Evolutionary conservation across 306 rosid species (phyloP).

Genomic region (Dalbergia cultrata): DNA sequence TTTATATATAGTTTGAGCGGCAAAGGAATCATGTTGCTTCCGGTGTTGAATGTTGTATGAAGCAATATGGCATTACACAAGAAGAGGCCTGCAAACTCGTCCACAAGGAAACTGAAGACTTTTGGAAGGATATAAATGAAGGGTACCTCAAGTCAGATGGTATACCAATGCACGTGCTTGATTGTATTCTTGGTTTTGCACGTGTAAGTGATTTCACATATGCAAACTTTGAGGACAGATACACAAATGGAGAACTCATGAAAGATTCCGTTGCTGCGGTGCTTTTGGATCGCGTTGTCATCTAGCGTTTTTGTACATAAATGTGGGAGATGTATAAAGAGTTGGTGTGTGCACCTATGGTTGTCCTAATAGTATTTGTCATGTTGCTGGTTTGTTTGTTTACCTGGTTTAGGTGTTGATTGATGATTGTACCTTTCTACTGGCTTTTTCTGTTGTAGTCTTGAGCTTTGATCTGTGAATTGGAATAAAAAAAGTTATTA

Average conservation of each 20-base stretch:
- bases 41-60: slow-evolving; percentile 55
- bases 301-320: background rate
- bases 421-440: no score
- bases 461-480: no score
- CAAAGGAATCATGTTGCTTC: slow-evolving; percentile 46
- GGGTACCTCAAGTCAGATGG: slow-evolving; percentile 29
- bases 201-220: slow-evolving; percentile 46
- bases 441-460: no score
- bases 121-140: slow-evolving; percentile 61
- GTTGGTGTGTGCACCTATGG: background rate
- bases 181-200: slow-evolving; percentile 49
- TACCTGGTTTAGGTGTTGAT: no score
- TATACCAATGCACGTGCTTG: slow-evolving; percentile 52
- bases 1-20: slow-evolving; percentile 34
- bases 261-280: slow-evolving; percentile 38
- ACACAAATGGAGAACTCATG: slow-evolving; percentile 30
- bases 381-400: no score
- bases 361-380: no score
- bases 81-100: slow-evolving; percentile 42
- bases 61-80: slow-evolving; percentile 40
- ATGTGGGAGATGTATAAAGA: no score
- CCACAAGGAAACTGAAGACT: slow-evolving; percentile 6
- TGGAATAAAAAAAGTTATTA: no score
- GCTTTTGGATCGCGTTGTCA: slow-evolving; percentile 37
- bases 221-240: slow-evolving; percentile 33